phyloP scores from a whole-genome alignment of 345 rosid genomes.

The Cardiospermum halicacabum region DNA sequence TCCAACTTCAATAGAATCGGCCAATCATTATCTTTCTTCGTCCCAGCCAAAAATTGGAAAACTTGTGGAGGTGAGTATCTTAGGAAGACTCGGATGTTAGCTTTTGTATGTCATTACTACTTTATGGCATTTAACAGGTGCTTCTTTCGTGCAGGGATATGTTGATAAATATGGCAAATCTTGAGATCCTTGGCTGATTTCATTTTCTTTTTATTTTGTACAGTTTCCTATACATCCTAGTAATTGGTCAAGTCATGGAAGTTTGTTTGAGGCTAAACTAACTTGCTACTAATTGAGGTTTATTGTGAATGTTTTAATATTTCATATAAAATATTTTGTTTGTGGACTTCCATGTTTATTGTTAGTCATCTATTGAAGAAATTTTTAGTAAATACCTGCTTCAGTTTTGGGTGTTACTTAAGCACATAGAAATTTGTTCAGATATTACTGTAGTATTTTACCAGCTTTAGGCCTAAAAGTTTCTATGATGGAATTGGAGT shows the following conservation, averaged over 20 bases:
- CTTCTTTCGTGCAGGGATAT: conserved; percentile 61
- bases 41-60: conserved; percentile 56
- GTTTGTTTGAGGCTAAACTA: conserved; percentile 15
- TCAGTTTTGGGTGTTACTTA: conserved; percentile 4
- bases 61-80: conserved; percentile 73
- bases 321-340: conserved; percentile 10
- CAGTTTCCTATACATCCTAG: conserved; percentile 17
- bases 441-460: not conserved
- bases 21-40: conserved; percentile 54
- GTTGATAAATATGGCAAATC: conserved; percentile 61
- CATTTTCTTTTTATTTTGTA: conserved; percentile 23
- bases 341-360: conserved; percentile 6
- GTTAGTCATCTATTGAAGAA: conserved; percentile 8
- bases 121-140: conserved; percentile 20
- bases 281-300: conserved; percentile 18
- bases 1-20: conserved; percentile 45
- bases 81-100: conserved; percentile 6
- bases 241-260: conserved; percentile 6
- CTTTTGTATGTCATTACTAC: conserved; percentile 2
- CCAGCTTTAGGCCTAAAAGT: not conserved
- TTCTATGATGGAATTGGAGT: not conserved
- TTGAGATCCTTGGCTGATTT: conserved; percentile 29
- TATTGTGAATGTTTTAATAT: conserved; percentile 15
- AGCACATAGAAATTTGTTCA: conserved; percentile 1
- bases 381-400: conserved; percentile 6